These are phyloP conservation scores for Neurospora sp. DNA, from an alignment of 495 filamentous ascomycete genomes.

Conservation along the genomic window DNA sequence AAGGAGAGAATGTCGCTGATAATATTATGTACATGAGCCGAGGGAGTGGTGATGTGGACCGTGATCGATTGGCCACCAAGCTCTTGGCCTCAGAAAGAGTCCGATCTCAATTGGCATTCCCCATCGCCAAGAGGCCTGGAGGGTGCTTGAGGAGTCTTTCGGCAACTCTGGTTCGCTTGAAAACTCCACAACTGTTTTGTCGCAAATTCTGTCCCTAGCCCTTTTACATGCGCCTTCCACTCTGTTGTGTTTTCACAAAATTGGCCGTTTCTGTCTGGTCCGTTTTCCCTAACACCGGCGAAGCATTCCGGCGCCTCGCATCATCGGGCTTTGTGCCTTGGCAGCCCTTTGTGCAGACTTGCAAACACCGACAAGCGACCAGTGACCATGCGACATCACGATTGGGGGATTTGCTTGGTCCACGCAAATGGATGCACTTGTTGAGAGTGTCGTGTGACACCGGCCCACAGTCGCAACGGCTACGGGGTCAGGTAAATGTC, in stretches of 20 bases:
- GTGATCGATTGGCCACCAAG: neutral
- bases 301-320: neutral
- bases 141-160: no score
- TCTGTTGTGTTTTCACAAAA: neutral
- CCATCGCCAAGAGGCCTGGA: no score
- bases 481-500: neutral
- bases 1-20: neutral
- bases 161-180: no score
- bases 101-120: neutral
- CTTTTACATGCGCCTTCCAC: no score
- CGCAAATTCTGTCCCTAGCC: neutral
- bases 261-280: neutral
- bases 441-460: neutral
- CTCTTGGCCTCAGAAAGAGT: neutral
- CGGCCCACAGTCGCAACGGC: neutral
- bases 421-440: neutral
- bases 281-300: neutral
- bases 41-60: neutral
- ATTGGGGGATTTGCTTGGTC: neutral
- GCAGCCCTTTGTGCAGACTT: neutral
- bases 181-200: neutral
- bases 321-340: neutral
- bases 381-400: neutral
- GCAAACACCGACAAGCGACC: neutral
- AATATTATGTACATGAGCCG: neutral